A percentile compares a stretch with the other conserved stretches of the same genome.
phyloP scores from a whole-genome alignment of 768 basidiomycete genomes.

The Lentinus brumalis region DNA sequence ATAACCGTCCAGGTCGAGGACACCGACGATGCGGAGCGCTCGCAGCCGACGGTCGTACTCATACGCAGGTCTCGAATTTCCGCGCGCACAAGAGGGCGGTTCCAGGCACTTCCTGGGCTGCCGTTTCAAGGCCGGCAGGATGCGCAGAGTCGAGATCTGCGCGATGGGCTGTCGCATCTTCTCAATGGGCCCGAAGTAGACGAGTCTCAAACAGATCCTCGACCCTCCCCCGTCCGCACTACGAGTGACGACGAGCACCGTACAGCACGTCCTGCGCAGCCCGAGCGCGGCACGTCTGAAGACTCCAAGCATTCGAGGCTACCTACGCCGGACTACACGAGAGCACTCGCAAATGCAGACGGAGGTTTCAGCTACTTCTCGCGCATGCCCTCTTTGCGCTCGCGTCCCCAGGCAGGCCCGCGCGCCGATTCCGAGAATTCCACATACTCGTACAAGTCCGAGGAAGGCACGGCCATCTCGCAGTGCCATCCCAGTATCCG shows the following conservation, averaged over 20 bases:
- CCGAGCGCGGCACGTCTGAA: conserved; percentile 1
- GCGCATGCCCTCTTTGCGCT: conserved; percentile 7
- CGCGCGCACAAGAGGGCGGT: background rate
- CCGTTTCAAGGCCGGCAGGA: background rate
- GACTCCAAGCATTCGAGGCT: conserved; percentile 16
- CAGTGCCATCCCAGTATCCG: background rate
- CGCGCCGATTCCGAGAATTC: conserved; percentile 10
- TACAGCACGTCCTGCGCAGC: conserved; percentile 17
- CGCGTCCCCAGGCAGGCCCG: background rate
- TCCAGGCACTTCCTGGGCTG: conserved; percentile 9
- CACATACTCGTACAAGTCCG: conserved; percentile 1
- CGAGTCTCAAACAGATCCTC: conserved; percentile 9
- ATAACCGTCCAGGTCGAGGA: conserved; percentile 28
- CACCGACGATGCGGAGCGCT: conserved; percentile 9
- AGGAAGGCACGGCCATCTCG: conserved; percentile 17
- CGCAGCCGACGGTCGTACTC: conserved; percentile 22
- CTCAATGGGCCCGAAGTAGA: background rate
- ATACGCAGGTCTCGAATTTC: conserved; percentile 16
- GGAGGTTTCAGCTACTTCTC: conserved; percentile 17
- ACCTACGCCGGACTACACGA: conserved; percentile 24
- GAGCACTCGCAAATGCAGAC: background rate
- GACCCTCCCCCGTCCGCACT: conserved; percentile 3
- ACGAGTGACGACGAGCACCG: background rate
- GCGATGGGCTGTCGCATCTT: background rate
- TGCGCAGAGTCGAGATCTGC: background rate